These are phyloP conservation scores for Aspergillus brunneoviolaceus DNA, from an alignment of 2,329 filamentous ascomycete genomes.

Conservation along the genomic window DNA sequence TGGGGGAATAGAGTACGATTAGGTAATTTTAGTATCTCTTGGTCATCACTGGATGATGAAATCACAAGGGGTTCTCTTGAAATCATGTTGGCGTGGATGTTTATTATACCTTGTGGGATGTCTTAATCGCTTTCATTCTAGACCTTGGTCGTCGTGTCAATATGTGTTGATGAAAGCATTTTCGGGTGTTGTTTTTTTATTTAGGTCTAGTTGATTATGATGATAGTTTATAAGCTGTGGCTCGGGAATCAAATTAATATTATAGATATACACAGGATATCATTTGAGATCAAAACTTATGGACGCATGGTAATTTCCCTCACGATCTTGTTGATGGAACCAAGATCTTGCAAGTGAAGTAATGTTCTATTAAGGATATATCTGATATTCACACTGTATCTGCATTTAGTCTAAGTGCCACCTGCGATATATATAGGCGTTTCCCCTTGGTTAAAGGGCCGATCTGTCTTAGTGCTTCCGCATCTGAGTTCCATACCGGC, in stretches of 20 bases:
- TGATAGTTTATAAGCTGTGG: too few species aligned
- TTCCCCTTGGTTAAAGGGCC: not conserved
- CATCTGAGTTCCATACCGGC: not conserved
- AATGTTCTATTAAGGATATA: too few species aligned
- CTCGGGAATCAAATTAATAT: too few species aligned
- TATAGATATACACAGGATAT: too few species aligned
- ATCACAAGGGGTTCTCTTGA: not conserved
- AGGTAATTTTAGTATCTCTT: not conserved
- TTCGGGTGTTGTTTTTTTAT: conserved; percentile 10
- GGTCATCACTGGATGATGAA: not conserved
- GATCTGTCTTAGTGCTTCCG: not conserved
- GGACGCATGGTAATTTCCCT: too few species aligned
- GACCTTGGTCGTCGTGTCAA: conserved; percentile 1
- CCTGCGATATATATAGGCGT: not conserved
- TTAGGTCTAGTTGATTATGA: not conserved
- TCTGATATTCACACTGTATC: too few species aligned
- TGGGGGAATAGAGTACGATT: conserved; percentile 14
- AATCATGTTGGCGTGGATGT: not conserved
- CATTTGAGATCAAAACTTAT: too few species aligned
- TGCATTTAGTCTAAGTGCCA: not conserved
- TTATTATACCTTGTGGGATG: not conserved
- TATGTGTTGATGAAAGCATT: conserved; percentile 15
- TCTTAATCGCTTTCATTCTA: conserved; percentile 1
- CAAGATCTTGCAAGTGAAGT: too few species aligned
- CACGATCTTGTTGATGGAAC: too few species aligned